phyloP scores from a whole-genome alignment of 192 early-diverging fungal species.

The Entomortierella beljakovae region DNA sequence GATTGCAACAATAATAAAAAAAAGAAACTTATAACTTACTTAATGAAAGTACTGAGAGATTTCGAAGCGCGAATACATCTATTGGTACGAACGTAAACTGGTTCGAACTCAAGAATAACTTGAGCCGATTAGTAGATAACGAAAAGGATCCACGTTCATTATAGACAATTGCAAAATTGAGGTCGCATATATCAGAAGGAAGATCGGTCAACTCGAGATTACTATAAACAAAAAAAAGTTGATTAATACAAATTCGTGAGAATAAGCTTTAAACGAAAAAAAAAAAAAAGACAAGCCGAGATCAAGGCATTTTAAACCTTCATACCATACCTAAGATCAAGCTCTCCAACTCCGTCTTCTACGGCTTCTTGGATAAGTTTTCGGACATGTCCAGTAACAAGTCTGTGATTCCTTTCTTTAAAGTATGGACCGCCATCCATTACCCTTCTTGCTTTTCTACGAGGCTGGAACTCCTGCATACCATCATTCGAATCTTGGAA shows the following conservation, averaged over 20 bases:
- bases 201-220: conserved; percentile 42
- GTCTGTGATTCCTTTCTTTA: conserved; percentile 29
- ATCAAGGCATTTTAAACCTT: too few species aligned
- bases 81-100: conserved; percentile 42
- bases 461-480: conserved; percentile 23
- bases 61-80: conserved; percentile 54
- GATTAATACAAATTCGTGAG: neutral
- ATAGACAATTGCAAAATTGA: conserved; percentile 46
- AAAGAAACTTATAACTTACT: conserved; percentile 56
- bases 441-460: conserved; percentile 26
- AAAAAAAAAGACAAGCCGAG: too few species aligned
- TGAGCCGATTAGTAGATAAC: conserved; percentile 42
- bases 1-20: too few species aligned
- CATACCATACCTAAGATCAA: conserved; percentile 49
- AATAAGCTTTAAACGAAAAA: neutral
- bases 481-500: conserved; percentile 19
- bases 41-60: conserved; percentile 60
- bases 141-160: conserved; percentile 49
- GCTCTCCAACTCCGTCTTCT: conserved; percentile 44
- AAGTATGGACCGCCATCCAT: conserved; percentile 32
- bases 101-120: conserved; percentile 61
- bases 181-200: conserved; percentile 35
- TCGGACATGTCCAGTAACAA: conserved; percentile 42
- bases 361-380: conserved; percentile 50
- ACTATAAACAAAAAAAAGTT: conserved; percentile 13